Evolutionary conservation across 192 early-diverging fungal species (phyloP).

Genomic region (Rhizoclosmatium sp.): DNA sequence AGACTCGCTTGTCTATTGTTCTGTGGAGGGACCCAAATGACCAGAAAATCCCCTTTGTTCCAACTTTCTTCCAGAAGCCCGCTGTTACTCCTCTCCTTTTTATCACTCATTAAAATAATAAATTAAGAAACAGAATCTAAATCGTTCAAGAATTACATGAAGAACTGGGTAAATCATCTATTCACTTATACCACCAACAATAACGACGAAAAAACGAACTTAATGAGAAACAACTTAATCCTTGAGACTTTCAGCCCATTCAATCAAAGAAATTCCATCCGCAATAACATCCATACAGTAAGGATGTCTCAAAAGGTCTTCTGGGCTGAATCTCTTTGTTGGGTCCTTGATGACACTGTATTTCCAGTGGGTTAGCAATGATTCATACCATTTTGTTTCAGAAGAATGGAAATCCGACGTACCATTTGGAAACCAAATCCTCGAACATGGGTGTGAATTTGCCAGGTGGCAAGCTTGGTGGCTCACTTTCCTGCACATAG

Average conservation of each 20-base stretch:
- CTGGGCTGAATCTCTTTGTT: slow-evolving; percentile 1
- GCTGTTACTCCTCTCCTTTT: background rate
- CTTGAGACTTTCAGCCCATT: slow-evolving; percentile 25
- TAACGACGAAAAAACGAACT: background rate
- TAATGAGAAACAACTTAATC: background rate
- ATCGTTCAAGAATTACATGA: background rate
- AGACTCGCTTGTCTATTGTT: background rate
- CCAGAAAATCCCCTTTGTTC: background rate
- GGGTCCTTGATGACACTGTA: slow-evolving; percentile 25
- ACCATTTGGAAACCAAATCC: slow-evolving; percentile 74
- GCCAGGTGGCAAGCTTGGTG: slow-evolving; percentile 76
- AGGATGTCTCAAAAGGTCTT: slow-evolving; percentile 26
- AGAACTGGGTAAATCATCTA: background rate
- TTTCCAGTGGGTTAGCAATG: background rate
- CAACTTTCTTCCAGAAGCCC: background rate
- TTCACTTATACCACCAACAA: too few species aligned
- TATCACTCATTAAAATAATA: background rate
- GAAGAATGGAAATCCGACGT: background rate
- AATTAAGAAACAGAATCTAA: background rate
- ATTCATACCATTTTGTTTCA: background rate
- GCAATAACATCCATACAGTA: slow-evolving; percentile 37
- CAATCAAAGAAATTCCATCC: slow-evolving; percentile 20
- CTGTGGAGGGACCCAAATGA: background rate
- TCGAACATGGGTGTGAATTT: slow-evolving; percentile 74
- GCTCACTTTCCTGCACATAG: slow-evolving; percentile 89